phyloP scores from a whole-genome alignment of 805 yeast species.

The Pichia occidentalis region DNA sequence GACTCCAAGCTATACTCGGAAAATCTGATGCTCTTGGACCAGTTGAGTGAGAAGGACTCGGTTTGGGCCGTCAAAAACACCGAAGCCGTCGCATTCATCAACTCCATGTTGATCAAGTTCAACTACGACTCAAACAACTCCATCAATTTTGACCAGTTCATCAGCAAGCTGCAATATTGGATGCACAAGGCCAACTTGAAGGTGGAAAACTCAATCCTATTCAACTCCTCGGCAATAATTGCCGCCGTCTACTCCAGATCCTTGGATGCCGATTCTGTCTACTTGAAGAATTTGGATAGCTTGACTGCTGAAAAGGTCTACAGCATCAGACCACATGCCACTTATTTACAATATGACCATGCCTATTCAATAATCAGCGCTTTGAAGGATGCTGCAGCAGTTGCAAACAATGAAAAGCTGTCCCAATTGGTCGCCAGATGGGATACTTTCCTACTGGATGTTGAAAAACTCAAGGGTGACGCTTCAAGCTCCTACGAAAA shows the following conservation, averaged over 20 bases:
- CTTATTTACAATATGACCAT: conserved; percentile 13
- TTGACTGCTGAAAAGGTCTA: conserved; percentile 4
- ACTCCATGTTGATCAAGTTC: conserved; percentile 19
- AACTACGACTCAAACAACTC: conserved; percentile 7
- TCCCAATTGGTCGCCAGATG: conserved; percentile 7
- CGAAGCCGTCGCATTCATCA: conserved; percentile 22
- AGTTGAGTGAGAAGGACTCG: conserved; percentile 15
- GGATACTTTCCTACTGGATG: conserved; percentile 5
- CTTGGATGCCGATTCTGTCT: background rate
- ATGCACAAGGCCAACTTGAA: conserved; percentile 12
- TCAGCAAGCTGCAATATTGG: conserved; percentile 14
- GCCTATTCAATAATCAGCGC: conserved; percentile 12
- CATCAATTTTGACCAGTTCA: conserved; percentile 14
- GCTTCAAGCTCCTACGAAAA: conserved; percentile 6
- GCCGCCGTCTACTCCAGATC: conserved; percentile 6
- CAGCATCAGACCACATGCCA: conserved; percentile 3
- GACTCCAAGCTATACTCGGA: conserved; percentile 13
- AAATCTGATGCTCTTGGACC: conserved; percentile 19
- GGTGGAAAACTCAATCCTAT: conserved; percentile 7
- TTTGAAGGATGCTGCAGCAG: conserved; percentile 11
- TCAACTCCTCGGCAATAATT: conserved; percentile 5
- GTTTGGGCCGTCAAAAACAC: conserved; percentile 18
- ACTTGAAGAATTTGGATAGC: conserved; percentile 6
- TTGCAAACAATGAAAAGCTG: background rate
- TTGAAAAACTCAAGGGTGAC: conserved; percentile 7